These are phyloP conservation scores for Saccharum spontaneum DNA, from an alignment of 176 grass and related monocot species.

Conservation along the genomic window DNA sequence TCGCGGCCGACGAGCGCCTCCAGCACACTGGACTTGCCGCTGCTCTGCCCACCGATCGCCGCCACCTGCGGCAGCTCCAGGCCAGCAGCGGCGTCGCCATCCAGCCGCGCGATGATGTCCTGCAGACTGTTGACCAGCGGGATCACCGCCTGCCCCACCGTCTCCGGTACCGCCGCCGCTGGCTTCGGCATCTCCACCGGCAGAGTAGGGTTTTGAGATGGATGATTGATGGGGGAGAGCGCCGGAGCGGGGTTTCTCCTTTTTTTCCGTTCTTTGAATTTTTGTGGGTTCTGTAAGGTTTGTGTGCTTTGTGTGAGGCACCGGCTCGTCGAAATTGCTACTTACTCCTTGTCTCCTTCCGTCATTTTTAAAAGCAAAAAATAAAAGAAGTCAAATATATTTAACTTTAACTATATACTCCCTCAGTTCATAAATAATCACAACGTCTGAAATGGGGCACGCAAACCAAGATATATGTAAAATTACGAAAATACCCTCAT, in stretches of 20 bases:
- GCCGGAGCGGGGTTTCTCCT: neutral
- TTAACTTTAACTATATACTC: too few relatives aligned
- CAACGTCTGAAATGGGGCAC: too few relatives aligned
- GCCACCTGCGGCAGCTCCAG: conserved; percentile 84
- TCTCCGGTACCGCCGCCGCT: conserved; percentile 37
- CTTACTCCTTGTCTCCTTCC: too few relatives aligned
- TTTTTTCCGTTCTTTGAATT: neutral
- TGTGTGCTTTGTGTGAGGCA: conserved; percentile 17
- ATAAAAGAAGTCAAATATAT: too few relatives aligned
- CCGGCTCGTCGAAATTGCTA: neutral
- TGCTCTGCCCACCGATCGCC: conserved; percentile 87
- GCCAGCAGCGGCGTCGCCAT: conserved; percentile 43
- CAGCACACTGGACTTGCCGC: conserved; percentile 94
- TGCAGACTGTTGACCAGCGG: conserved; percentile 73
- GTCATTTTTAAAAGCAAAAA: too few relatives aligned
- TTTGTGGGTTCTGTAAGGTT: neutral
- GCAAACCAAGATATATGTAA: too few relatives aligned
- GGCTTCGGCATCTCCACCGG: conserved; percentile 36
- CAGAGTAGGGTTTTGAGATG: conserved; percentile 37
- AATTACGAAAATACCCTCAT: too few relatives aligned
- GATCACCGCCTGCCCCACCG: conserved; percentile 55
- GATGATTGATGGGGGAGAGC: neutral
- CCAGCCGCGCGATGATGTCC: conserved; percentile 71
- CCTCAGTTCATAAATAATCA: too few relatives aligned
- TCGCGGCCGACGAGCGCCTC: conserved; percentile 90